A percentile compares a stretch with the other conserved stretches of the same genome.
phyloP scores from a whole-genome alignment of 768 basidiomycete species.

The Lentinula detonsa region DNA sequence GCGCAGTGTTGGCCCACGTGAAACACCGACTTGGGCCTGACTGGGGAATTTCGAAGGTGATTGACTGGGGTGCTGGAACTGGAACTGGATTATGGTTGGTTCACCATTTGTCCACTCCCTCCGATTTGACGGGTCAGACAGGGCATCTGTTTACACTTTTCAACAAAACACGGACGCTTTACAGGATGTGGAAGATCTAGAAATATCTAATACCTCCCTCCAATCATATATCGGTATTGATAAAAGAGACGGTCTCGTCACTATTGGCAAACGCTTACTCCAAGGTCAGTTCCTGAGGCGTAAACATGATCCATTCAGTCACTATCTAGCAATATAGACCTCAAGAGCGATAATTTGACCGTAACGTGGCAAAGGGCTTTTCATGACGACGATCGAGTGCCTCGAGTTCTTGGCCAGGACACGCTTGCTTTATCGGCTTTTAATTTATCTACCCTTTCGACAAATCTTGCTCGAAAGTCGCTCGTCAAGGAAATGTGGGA shows the following conservation, averaged over 20 bases:
- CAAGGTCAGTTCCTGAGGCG: constrained; percentile 32
- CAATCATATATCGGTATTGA: constrained; percentile 71
- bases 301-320: constrained; percentile 5
- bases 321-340: constrained; percentile 26
- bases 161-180: constrained; percentile 27
- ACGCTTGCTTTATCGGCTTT: constrained; percentile 82
- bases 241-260: constrained; percentile 62
- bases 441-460: constrained; percentile 68
- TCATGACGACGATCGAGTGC: constrained; percentile 37
- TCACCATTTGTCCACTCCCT: not conserved
- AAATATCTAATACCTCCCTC: constrained; percentile 45
- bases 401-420: constrained; percentile 35
- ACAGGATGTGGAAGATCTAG: constrained; percentile 24
- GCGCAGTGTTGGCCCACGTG: constrained; percentile 64
- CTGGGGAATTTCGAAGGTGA: constrained; percentile 54
- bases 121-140: not conserved
- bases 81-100: constrained; percentile 81
- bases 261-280: constrained; percentile 61
- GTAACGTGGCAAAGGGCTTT: constrained; percentile 55
- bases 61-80: constrained; percentile 83
- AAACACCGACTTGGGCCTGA: constrained; percentile 56
- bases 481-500: constrained; percentile 87
- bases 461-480: constrained; percentile 51
- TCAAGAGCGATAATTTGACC: constrained; percentile 37
- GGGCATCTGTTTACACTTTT: constrained; percentile 40